These are phyloP conservation scores for Trichoderma citrinoviride DNA, from an alignment of 2,329 filamentous ascomycete species.

Conservation along the genomic window DNA sequence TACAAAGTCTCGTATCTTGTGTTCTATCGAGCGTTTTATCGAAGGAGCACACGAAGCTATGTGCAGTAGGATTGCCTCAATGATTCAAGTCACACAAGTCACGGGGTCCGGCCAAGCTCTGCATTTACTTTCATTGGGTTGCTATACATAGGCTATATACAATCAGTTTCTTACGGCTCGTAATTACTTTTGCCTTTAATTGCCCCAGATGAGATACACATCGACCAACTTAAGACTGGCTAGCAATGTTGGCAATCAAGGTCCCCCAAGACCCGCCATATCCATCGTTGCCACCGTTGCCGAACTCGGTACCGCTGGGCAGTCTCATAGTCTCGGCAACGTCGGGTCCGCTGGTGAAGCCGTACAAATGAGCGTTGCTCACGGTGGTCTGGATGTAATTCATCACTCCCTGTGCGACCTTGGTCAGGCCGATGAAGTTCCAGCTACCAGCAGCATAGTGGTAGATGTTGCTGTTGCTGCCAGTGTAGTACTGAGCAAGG, in stretches of 20 bases:
- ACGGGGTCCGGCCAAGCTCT: too few species aligned
- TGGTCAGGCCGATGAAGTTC: conserved; percentile 22
- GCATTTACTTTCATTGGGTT: neutral
- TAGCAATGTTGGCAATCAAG: conserved; percentile 23
- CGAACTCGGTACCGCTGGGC: conserved; percentile 22
- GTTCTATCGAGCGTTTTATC: too few species aligned
- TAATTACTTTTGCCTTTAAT: neutral
- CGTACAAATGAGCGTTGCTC: conserved; percentile 20
- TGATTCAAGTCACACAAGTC: too few species aligned
- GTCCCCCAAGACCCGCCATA: conserved; percentile 25
- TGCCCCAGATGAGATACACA: conserved; percentile 17
- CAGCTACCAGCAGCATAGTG: conserved; percentile 24
- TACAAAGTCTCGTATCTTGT: neutral
- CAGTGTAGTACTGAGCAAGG: conserved; percentile 20
- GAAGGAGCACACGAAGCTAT: neutral
- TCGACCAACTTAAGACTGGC: conserved; percentile 21
- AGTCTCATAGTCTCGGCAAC: conserved; percentile 21
- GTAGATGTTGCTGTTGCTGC: conserved; percentile 22
- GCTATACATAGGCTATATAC: neutral
- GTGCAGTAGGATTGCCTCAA: too few species aligned
- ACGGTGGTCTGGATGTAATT: conserved; percentile 24
- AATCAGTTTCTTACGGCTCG: neutral
- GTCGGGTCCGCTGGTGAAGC: conserved; percentile 25
- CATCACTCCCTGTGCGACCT: conserved; percentile 24
- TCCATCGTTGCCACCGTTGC: conserved; percentile 23